Percentiles rank a stretch among this genome's conserved stretches.
Conservation (phyloP, 2,329 filamentous ascomycete genomes). For the Huntiella savannae region DNA sequence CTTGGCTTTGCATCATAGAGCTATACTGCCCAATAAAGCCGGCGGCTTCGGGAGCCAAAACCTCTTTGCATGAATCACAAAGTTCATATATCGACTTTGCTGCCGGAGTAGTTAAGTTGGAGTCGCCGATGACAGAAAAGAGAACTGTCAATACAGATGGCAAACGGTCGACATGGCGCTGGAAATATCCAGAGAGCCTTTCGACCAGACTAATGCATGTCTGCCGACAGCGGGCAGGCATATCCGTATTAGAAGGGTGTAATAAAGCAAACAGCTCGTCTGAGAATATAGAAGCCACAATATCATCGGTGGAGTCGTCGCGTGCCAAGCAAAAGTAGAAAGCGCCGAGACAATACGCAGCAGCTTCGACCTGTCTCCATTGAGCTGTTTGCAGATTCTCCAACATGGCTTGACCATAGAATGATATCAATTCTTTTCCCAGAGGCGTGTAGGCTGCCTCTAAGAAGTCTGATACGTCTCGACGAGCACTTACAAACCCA, state of each 20-base stretch:
- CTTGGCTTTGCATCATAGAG: conserved; percentile 31
- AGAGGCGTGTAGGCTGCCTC: conserved; percentile 49
- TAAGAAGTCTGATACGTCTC: conserved; percentile 62
- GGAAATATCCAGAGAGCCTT: conserved; percentile 58
- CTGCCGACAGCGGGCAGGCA: conserved; percentile 45
- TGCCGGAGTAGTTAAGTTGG: conserved; percentile 43
- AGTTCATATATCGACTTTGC: conserved; percentile 57
- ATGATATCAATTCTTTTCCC: conserved; percentile 34
- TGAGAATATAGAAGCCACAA: conserved; percentile 42
- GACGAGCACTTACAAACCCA: conserved; percentile 52
- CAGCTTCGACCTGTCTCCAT: conserved; percentile 42
- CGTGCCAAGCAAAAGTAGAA: conserved; percentile 48
- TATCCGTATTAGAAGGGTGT: conserved; percentile 20
- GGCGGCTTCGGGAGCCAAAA: conserved; percentile 45
- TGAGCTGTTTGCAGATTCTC: conserved; percentile 17
- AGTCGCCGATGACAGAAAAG: conserved; percentile 47
- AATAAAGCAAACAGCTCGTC: conserved; percentile 19
- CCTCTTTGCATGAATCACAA: conserved; percentile 54
- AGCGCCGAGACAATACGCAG: conserved; percentile 43
- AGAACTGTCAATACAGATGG: conserved; percentile 55
- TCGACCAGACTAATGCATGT: conserved; percentile 53
- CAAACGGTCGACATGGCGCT: conserved; percentile 46
- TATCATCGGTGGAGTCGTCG: conserved; percentile 35
- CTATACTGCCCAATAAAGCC: conserved; percentile 56
- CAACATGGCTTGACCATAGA: conserved; percentile 36